These are phyloP conservation scores for Eucalyptus marginata DNA, from an alignment of 345 rosid species.

Conservation along the genomic window DNA sequence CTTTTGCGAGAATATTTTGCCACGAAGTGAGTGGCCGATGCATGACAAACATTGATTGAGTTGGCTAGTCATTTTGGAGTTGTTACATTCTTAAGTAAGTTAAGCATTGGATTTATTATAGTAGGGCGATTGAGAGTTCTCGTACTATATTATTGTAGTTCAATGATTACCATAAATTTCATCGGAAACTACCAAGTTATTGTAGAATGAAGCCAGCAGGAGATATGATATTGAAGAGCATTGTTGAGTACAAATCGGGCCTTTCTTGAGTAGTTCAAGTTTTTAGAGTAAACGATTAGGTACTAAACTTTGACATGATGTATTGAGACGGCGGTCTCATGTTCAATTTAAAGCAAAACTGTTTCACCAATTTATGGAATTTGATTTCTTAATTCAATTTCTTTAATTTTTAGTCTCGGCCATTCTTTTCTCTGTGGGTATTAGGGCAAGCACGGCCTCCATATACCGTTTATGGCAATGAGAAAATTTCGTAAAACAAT, in stretches of 20 bases:
- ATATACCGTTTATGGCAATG: background rate
- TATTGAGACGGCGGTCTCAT: background rate
- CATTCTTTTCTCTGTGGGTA: background rate
- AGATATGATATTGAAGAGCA: background rate
- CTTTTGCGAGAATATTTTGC: background rate
- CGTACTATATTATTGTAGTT: background rate
- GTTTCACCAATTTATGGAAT: background rate
- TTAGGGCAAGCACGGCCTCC: background rate
- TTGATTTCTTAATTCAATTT: background rate
- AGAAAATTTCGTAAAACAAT: background rate
- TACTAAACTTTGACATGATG: background rate
- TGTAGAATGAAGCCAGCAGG: background rate
- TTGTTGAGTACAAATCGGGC: background rate
- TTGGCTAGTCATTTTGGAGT: background rate
- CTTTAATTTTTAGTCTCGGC: background rate
- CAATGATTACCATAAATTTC: background rate
- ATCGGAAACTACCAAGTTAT: background rate
- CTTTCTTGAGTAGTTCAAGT: background rate
- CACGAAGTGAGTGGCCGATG: background rate
- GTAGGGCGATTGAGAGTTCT: background rate
- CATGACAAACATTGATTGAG: background rate
- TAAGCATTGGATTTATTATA: background rate
- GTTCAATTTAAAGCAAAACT: background rate
- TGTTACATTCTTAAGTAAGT: background rate
- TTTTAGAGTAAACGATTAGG: background rate